These are phyloP conservation scores for Colletotrichum neosansevieriae DNA, from an alignment of 2,329 filamentous ascomycete genomes.

Conservation along the genomic window DNA sequence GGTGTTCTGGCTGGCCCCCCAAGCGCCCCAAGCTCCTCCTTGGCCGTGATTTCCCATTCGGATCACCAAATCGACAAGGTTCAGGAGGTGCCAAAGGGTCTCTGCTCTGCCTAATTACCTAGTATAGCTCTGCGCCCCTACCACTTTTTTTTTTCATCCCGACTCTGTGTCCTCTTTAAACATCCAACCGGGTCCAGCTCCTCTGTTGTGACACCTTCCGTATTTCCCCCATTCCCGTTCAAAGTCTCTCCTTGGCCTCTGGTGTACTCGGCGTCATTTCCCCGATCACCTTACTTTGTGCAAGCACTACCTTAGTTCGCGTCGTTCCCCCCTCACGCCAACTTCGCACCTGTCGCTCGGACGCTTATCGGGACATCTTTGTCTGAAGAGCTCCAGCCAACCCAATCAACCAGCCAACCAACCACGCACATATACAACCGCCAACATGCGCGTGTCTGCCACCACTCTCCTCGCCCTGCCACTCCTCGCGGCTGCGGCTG, in stretches of 20 bases:
- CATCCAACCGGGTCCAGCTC: slow-evolving; percentile 9
- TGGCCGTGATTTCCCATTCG: slow-evolving; percentile 35
- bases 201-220: slow-evolving; percentile 6
- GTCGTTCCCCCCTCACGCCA: slow-evolving; percentile 32
- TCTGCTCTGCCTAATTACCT: neutral
- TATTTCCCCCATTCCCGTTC: slow-evolving; percentile 14
- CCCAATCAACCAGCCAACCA: slow-evolving; percentile 17
- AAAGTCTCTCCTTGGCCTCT: slow-evolving; percentile 35
- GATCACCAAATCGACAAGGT: slow-evolving; percentile 38
- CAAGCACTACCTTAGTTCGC: slow-evolving; percentile 2
- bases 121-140: slow-evolving; percentile 27
- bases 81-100: slow-evolving; percentile 32
- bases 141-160: slow-evolving; percentile 34
- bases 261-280: slow-evolving; percentile 24
- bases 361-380: slow-evolving; percentile 33
- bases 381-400: slow-evolving; percentile 24
- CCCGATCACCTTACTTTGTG: slow-evolving; percentile 3
- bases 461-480: slow-evolving; percentile 66
- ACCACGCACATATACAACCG: slow-evolving; percentile 22
- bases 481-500: slow-evolving; percentile 65
- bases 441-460: slow-evolving; percentile 69
- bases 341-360: slow-evolving; percentile 24
- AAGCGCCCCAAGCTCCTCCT: slow-evolving; percentile 40
- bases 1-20: slow-evolving; percentile 16
- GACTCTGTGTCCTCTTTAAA: slow-evolving; percentile 36